phyloP scores from a whole-genome alignment of 2,329 filamentous ascomycete genomes.

The Alternaria arbusti region DNA sequence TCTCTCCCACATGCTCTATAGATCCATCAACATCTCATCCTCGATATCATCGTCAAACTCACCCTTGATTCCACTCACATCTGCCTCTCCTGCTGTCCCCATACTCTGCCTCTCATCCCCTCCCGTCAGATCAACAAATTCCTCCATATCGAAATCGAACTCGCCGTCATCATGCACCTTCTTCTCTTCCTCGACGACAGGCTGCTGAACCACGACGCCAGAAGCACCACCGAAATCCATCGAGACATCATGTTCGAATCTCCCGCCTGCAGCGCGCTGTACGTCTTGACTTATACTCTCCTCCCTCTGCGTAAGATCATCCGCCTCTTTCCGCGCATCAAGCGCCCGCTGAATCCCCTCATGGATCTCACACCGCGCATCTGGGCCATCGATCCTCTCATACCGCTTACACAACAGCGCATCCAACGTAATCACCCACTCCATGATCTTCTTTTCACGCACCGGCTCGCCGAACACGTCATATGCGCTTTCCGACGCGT shows the following conservation, averaged over 20 bases:
- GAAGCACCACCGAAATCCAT: too few species aligned
- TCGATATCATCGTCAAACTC: conserved; percentile 18
- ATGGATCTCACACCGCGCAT: conserved; percentile 16
- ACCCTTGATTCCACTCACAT: not conserved
- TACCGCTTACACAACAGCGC: conserved; percentile 11
- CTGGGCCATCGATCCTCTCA: conserved; percentile 9
- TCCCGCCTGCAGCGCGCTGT: not conserved
- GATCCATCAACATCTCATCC: conserved; percentile 38
- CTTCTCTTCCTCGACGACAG: not conserved
- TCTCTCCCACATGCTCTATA: conserved; percentile 5
- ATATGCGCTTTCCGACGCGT: conserved; percentile 11
- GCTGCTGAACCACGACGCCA: not conserved
- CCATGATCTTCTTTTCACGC: conserved; percentile 7
- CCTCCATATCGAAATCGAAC: not conserved
- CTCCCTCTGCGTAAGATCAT: not conserved
- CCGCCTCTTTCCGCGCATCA: conserved; percentile 1
- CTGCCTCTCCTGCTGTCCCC: not conserved
- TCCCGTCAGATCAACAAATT: not conserved
- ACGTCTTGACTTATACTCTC: not conserved
- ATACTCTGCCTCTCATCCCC: conserved; percentile 1
- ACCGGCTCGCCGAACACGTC: conserved; percentile 12
- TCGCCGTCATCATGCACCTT: not conserved
- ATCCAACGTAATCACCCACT: conserved; percentile 27
- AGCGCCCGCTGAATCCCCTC: conserved; percentile 19
- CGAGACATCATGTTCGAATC: not conserved